phyloP scores from a whole-genome alignment of 208 protist genomes.

The Acanthamoeba rhysodes region DNA sequence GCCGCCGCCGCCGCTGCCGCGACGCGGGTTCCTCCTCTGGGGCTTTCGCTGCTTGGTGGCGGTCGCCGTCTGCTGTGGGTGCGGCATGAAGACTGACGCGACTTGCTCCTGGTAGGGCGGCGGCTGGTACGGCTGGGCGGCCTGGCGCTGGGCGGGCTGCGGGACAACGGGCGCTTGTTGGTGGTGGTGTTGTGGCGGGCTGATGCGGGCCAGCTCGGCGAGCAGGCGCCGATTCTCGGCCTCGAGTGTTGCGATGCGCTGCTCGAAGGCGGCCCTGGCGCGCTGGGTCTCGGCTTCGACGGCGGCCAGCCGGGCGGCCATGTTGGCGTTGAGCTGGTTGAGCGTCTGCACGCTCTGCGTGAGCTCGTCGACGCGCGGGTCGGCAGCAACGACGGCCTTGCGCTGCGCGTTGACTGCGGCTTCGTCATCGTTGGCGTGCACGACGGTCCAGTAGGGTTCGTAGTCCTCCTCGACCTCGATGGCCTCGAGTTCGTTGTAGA shows the following conservation, averaged over 20 bases:
- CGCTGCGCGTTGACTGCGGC: neutral
- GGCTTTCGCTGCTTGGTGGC: too few species aligned
- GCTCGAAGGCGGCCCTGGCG: neutral
- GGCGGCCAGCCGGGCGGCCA: neutral
- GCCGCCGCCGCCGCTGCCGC: too few species aligned
- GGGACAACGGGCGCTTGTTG: neutral
- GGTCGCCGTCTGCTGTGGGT: too few species aligned
- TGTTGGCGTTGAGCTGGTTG: neutral
- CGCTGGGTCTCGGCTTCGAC: neutral
- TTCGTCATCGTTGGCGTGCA: neutral
- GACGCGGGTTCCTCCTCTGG: too few species aligned
- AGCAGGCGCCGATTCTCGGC: neutral
- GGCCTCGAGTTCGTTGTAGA: conserved; percentile 35
- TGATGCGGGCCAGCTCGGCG: neutral
- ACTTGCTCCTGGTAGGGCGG: too few species aligned
- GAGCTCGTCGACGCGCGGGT: neutral
- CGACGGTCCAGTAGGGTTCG: neutral
- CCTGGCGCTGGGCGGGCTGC: neutral
- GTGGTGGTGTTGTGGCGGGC: neutral
- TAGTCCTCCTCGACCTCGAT: neutral
- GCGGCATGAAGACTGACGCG: too few species aligned
- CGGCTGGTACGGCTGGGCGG: neutral
- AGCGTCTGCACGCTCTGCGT: neutral
- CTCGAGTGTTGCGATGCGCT: neutral
- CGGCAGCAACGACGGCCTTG: neutral